Base-by-base conservation (phyloP, 495 filamentous ascomycete genomes). In the Aspergillus taichungensis region DNA sequence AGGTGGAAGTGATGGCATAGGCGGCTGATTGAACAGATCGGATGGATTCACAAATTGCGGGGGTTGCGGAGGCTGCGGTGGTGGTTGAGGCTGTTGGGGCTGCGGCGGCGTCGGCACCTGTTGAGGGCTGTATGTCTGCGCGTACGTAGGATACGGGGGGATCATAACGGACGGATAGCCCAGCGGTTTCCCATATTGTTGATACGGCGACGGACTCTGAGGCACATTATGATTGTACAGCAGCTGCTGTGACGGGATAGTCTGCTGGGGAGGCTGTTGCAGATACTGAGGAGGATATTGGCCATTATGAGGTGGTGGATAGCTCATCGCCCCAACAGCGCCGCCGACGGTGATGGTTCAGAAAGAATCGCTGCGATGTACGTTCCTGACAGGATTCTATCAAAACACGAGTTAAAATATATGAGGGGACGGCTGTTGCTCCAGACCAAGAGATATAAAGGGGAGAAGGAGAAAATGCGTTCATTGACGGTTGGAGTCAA, bases 21-120 rank as follows among this genome's bases (percentile, higher is more conserved):
- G 60, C 11, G 60, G 53, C 30, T 61, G 57, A n/a, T 68, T 57
- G 45, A 71, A 68, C 6, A 69, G 45, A 46, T 69, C 59, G 27
- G 65, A 59, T 0, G 67, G 67, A 24, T 69, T 70, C 30, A 71
- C 62, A 56, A 66, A 73, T 41, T 68, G 74, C 65, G 68, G 51
- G 14, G 50, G 60, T 24, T 45, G 53, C 13, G 51, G 54, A 6
- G 37, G 43, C 9, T 52, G 64, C 24, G 44, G 50, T 3, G 30
- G 55, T 24, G 52, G 48, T 29, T 51, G 52, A 30, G 46, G 52
- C 42, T 52, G 51, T 37, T 53, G 48, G 10, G 38, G 46, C 24
- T 47, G 53, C 14, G 32, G 51, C 34, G 50, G 57, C 7, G 49
- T 53, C 34, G 47, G 50, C 28, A 50, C 50, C 18, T 53, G 56